Conservation (phyloP, 768 basidiomycete genomes). For the Agaricus sinodeliciosus region DNA sequence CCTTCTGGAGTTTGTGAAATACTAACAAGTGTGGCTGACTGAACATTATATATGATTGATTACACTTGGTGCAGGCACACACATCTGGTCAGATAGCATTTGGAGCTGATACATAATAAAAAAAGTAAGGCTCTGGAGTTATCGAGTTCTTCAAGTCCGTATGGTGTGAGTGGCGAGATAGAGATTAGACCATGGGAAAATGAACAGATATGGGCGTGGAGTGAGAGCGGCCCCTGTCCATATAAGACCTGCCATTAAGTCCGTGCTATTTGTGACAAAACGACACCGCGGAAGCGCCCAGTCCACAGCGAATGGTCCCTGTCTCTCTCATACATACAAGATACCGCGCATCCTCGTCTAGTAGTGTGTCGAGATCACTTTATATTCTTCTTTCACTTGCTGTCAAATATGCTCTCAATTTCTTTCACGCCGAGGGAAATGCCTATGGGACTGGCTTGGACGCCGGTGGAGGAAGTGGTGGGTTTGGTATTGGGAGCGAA, state of each 20-base stretch:
- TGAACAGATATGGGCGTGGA: background rate
- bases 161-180: background rate
- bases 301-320: slow-evolving; percentile 35
- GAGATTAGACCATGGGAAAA: background rate
- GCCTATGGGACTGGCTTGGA: background rate
- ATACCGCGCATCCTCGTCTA: slow-evolving; percentile 11
- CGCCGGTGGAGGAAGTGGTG: background rate
- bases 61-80: no score
- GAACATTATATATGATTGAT: no score
- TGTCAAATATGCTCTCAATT: slow-evolving; percentile 36
- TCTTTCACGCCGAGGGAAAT: slow-evolving; percentile 22
- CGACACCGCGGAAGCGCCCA: background rate
- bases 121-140: no score
- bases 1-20: no score
- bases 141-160: background rate
- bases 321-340: slow-evolving; percentile 22
- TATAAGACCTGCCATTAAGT: background rate
- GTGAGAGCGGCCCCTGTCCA: background rate
- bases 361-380: slow-evolving; percentile 31
- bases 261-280: background rate
- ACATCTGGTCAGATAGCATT: no score
- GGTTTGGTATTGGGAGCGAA: background rate
- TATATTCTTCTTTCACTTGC: slow-evolving; percentile 36
- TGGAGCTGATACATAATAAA: no score
- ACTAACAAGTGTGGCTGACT: no score